Percentiles rank a stretch among this genome's conserved stretches.
Evolutionary conservation across 108 stramenopile species (phyloP).

Genomic region (Pelagomonas calceolata): DNA sequence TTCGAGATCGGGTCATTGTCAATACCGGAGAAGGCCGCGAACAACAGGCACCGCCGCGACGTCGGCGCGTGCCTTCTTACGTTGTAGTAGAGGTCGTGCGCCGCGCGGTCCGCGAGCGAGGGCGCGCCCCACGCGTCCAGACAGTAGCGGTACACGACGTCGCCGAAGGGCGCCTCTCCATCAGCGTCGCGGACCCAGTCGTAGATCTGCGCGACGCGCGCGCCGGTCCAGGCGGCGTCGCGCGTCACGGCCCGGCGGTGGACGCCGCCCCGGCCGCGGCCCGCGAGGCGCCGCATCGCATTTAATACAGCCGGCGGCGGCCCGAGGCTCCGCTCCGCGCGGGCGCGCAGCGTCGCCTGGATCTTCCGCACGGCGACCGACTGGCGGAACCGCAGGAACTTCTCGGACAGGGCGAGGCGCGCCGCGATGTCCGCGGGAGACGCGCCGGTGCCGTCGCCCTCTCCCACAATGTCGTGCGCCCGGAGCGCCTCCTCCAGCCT

Average conservation of each 20-base stretch:
- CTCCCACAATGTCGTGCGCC: too few relatives aligned
- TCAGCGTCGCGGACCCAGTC: not conserved
- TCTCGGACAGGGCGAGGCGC: not conserved
- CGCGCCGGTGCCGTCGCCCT: too few relatives aligned
- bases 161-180: not conserved
- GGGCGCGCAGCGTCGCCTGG: not conserved
- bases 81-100: conserved; percentile 30
- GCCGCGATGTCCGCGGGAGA: not conserved
- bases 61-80: conserved; percentile 12
- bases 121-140: conserved; percentile 13
- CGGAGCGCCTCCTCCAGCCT: too few relatives aligned
- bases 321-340: not conserved
- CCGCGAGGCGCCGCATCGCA: not conserved
- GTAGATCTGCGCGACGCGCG: conserved; percentile 2
- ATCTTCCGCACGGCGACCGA: not conserved
- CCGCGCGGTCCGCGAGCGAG: conserved; percentile 21
- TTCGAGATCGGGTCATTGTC: not conserved
- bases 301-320: not conserved
- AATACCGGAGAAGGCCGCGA: conserved; percentile 15
- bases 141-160: not conserved
- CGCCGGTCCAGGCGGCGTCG: not conserved
- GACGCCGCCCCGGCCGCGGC: conserved; percentile 6
- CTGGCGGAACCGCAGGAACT: not conserved
- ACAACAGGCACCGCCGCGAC: conserved; percentile 10
- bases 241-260: not conserved